phyloP scores from a whole-genome alignment of 2,329 filamentous ascomycete species.

The Fusarium chlamydosporum region DNA sequence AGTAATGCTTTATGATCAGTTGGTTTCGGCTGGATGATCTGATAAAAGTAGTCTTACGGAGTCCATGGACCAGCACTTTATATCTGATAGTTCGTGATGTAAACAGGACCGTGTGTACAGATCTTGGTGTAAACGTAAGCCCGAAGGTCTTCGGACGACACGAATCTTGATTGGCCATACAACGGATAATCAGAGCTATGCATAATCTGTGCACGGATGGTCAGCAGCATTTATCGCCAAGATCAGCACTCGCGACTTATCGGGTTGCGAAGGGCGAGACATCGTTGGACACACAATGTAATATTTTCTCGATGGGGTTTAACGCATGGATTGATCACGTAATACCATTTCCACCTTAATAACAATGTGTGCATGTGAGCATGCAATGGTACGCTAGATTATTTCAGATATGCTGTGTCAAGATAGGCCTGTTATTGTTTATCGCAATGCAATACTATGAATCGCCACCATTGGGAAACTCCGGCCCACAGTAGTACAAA shows the following conservation, averaged over 20 bases:
- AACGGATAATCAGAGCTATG: no score
- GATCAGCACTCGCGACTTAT: not conserved
- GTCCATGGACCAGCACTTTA: not conserved
- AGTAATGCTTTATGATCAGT: no score
- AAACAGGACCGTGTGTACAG: not conserved
- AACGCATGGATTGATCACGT: not conserved
- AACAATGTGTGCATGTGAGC: no score
- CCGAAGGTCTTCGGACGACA: not conserved
- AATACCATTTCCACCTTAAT: not conserved
- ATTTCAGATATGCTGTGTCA: not conserved
- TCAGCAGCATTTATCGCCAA: not conserved
- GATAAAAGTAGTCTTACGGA: fast-evolving
- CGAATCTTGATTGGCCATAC: no score
- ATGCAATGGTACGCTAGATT: no score
- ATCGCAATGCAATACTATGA: not conserved
- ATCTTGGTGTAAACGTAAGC: not conserved
- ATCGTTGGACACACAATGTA: not conserved
- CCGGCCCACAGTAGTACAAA: not conserved
- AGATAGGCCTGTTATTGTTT: not conserved
- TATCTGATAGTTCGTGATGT: not conserved
- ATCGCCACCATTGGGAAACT: not conserved
- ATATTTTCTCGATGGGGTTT: not conserved
- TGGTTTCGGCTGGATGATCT: no score
- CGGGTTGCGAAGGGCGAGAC: constrained; percentile 14
- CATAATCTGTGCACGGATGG: fast-evolving